Percentiles rank a stretch among this genome's conserved stretches.
Conservation (phyloP, 2,329 filamentous ascomycete species). For the Fusarium domesticum region DNA sequence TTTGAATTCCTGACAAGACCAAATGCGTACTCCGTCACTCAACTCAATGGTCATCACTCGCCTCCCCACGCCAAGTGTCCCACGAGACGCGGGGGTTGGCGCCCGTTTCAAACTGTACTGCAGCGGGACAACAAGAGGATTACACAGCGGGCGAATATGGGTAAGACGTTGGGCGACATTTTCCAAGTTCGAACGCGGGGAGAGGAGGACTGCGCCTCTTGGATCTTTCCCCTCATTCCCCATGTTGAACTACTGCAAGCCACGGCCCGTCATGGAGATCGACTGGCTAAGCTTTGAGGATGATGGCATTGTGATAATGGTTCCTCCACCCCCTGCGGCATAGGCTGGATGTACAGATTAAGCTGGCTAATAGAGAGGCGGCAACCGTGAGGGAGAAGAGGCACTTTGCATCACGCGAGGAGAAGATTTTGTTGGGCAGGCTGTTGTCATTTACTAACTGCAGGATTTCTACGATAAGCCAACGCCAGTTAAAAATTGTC, state of each 20-base stretch:
- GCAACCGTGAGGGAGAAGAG: neutral
- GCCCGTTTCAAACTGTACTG: neutral
- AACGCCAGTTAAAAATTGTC: slow-evolving; percentile 45
- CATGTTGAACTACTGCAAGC: slow-evolving; percentile 28
- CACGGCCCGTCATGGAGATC: slow-evolving; percentile 19
- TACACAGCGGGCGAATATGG: neutral
- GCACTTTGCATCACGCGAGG: neutral
- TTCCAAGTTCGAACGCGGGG: neutral
- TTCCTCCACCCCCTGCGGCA: slow-evolving; percentile 1
- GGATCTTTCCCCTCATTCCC: slow-evolving; percentile 28
- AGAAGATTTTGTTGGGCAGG: neutral
- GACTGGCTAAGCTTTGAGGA: slow-evolving; percentile 3
- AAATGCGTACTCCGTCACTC: neutral
- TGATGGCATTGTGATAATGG: slow-evolving; percentile 2
- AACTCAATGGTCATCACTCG: neutral
- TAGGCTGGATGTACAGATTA: neutral
- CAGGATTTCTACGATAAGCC: neutral
- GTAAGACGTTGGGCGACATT: neutral
- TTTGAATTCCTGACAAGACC: neutral
- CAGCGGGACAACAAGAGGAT: neutral
- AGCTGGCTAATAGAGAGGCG: too few relatives aligned
- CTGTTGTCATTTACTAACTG: neutral
- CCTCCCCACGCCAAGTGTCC: neutral
- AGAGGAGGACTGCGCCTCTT: neutral
- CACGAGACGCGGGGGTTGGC: neutral